Base-by-base conservation (phyloP, 2,329 filamentous ascomycete species). In the Tolypocladium sp. region DNA sequence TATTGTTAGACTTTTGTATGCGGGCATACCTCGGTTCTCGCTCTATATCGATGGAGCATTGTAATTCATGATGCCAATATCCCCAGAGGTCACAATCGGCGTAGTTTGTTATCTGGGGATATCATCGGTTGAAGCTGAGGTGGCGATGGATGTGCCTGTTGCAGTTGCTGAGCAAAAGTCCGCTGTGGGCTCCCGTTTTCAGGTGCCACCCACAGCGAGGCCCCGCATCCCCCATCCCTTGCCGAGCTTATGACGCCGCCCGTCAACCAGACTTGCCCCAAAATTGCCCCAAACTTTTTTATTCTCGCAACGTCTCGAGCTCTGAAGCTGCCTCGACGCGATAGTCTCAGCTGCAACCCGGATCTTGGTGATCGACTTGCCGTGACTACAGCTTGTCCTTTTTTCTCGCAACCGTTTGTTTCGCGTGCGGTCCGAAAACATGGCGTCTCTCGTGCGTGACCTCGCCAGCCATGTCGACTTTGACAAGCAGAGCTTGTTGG, bases 381-480 rank as follows among this genome's bases (percentile, higher is more conserved):
- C 54, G 25, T 5, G 17, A 20, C 25, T 22, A 46, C 55, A 57
- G 42, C 42, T 51, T 49, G 55, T 51, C 42, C 42, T 35, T 27
- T n/a, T 35, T 35, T 56, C 30, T 56, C 27, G 49, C 30, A 22
- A 13, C 49, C 30, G 17, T 22, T 22, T 33, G 17, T 33, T n/a
- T 33, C 27, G 15, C 9, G 27, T 20, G 27, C 27, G 10, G 27
- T 3, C 30, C n/a, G 56, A 58, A 65, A 65, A 63, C 64, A 79
- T 81, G 79, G 71, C 73, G 63, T 68, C 72, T 60, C 64, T 73
- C 41, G 63, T 71, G 55, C 68, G 70, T 62, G 72, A 79, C 63
- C 64, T 85, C 66, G 74, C 88, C 65, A 82, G 89, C 69, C 80
- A 90, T 70, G 76, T 91, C 65, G 85, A 91, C 71, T 79, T 90